phyloP scores from a whole-genome alignment of 768 basidiomycete species.

The Lentinula aciculospora region DNA sequence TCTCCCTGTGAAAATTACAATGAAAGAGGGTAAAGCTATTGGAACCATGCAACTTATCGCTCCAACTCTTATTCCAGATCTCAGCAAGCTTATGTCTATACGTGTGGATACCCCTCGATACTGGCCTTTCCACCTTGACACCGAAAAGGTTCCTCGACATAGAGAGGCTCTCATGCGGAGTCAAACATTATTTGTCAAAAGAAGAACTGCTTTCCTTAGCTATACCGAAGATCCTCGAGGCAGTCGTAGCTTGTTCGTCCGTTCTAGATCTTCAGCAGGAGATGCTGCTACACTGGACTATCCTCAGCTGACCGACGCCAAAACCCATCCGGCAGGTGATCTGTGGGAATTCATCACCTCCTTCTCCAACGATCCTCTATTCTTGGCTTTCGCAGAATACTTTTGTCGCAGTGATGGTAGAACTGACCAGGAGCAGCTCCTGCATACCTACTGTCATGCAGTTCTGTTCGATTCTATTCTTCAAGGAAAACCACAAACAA shows the following conservation, averaged over 20 bases:
- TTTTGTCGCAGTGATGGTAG: conserved; percentile 60
- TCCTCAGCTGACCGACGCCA: conserved; percentile 64
- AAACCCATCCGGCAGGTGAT: conserved; percentile 64
- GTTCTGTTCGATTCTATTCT: conserved; percentile 80
- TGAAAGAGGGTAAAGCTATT: conserved; percentile 56
- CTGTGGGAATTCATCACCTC: conserved; percentile 83
- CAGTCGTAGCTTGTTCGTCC: conserved; percentile 85
- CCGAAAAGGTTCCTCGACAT: conserved; percentile 61
- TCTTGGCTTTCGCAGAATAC: conserved; percentile 78
- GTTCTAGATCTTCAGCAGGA: conserved; percentile 79
- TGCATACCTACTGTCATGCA: conserved; percentile 72
- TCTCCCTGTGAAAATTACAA: conserved; percentile 84
- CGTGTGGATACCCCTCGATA: conserved; percentile 92
- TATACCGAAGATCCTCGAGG: conserved; percentile 94
- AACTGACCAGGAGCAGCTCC: conserved; percentile 52
- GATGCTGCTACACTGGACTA: conserved; percentile 85
- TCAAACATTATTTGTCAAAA: conserved; percentile 88
- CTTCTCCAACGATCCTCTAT: conserved; percentile 76
- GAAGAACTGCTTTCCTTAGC: conserved; percentile 86
- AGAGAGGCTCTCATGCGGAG: conserved; percentile 62
- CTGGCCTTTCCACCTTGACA: conserved; percentile 88
- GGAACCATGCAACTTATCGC: conserved; percentile 81
- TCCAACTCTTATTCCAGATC: conserved; percentile 88
- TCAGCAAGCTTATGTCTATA: conserved; percentile 76
- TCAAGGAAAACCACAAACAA: conserved; percentile 81